These are phyloP conservation scores for Emmonsia crescens DNA, from an alignment of 2,329 filamentous ascomycete genomes.

Conservation along the genomic window DNA sequence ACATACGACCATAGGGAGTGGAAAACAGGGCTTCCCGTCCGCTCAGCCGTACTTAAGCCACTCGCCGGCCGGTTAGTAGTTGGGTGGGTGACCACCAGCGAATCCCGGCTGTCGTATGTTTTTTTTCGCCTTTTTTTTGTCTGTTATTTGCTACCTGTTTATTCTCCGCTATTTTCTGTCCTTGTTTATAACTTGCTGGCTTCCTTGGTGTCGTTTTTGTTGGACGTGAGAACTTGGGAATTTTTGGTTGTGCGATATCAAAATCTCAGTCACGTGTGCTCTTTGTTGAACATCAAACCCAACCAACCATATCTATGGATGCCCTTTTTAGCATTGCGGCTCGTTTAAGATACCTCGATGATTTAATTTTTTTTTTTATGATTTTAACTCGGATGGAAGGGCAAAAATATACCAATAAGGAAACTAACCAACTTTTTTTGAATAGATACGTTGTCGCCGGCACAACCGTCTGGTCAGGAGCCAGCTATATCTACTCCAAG, in stretches of 20 bases:
- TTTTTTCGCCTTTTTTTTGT: slow-evolving; percentile 12
- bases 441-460: slow-evolving; percentile 68
- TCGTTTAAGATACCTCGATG: not conserved
- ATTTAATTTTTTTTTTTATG: too few relatives aligned
- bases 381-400: not conserved
- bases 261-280: too few relatives aligned
- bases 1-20: slow-evolving; percentile 39
- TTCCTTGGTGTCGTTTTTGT: too few relatives aligned
- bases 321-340: not conserved
- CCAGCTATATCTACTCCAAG: slow-evolving; percentile 84
- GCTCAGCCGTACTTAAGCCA: slow-evolving; percentile 41
- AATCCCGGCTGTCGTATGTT: slow-evolving; percentile 38
- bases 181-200: too few relatives aligned
- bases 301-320: not conserved
- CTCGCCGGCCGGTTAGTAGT: slow-evolving; percentile 39
- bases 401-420: not conserved
- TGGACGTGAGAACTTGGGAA: too few relatives aligned
- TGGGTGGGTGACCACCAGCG: slow-evolving; percentile 40
- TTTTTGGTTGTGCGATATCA: too few relatives aligned
- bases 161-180: not conserved
- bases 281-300: too few relatives aligned
- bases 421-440: not conserved
- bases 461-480: slow-evolving; percentile 87
- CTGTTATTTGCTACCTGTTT: not conserved
- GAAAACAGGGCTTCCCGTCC: slow-evolving; percentile 40